Evolutionary conservation across 805 yeast species (phyloP), one percentile per base, ranked within the genome.

Genomic region (Phaffomyces thermotolerans): DNA sequence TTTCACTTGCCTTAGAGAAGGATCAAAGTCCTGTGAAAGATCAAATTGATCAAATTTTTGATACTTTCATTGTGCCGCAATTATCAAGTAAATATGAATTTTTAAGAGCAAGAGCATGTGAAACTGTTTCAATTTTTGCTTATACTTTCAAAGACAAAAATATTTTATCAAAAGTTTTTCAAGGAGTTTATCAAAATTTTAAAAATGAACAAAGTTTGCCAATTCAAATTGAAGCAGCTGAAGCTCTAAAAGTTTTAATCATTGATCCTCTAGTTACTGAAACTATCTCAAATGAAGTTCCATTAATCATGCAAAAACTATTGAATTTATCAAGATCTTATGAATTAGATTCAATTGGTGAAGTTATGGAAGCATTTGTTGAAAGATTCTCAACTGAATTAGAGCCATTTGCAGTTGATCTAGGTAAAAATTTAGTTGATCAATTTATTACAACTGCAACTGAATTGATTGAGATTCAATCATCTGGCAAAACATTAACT

Each of bases 361-460:
- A 80, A 39, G 95, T 91, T n/a, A 88, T 93, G 81, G 98, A 93
- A 66, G 89, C 88, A 44, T 87, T 93, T 60, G 96, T 93, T 30
- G 96, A 89, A 57, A 74, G 77, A 47, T 95, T 86, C 63, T 75
- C 95, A 2, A 83, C 78, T 44, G 95, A 91, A 63, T 71, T 93
- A 49, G 87, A 89, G 40, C 97, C 98, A 17, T 91, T 86, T 65
- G 91, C 95, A 7, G 65, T 72, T 22, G 82, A 83, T 47, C 63
- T 84, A 42, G 81, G 81, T 4, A 59, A 65, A 6, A 79, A 76
- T 47, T 66, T 85, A 48, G 78, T 75, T 6, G 74, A 73, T 17
- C 89, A 84, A 54, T 83, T 83, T 52, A 51, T 79, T 36, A 69
- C 65, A 40, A 52, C 79, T 35, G 79, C 84, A 4, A 66, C 67